Conservation (phyloP, 768 basidiomycete species). For the Macrocybe gigantea region DNA sequence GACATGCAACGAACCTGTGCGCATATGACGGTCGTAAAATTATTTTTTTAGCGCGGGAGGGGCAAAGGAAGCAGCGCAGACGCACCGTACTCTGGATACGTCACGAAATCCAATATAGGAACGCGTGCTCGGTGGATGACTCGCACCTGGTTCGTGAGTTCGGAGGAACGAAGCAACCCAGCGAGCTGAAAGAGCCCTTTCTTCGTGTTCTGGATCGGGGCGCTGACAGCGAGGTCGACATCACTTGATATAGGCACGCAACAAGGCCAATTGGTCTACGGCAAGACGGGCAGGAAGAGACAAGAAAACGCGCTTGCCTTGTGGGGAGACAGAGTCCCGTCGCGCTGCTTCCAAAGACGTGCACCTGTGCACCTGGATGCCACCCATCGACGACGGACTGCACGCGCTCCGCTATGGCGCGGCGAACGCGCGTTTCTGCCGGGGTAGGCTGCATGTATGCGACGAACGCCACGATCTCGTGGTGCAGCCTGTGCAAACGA, state of each 20-base stretch:
- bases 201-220: slow-evolving; percentile 25
- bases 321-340: slow-evolving; percentile 56
- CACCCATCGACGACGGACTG: slow-evolving; percentile 35
- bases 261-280: not conserved
- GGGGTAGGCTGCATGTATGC: slow-evolving; percentile 47
- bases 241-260: slow-evolving; percentile 23
- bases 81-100: slow-evolving; percentile 33
- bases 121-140: slow-evolving; percentile 33
- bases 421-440: slow-evolving; percentile 42
- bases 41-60: too few relatives aligned
- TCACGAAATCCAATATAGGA: slow-evolving; percentile 60
- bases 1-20: slow-evolving; percentile 47
- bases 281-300: not conserved
- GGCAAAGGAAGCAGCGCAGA: not conserved
- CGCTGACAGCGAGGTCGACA: slow-evolving; percentile 19
- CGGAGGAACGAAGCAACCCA: slow-evolving; percentile 32
- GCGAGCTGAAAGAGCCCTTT: slow-evolving; percentile 43
- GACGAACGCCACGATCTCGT: slow-evolving; percentile 56
- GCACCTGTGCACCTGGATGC: slow-evolving; percentile 40
- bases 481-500: slow-evolving; percentile 42
- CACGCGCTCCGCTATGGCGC: slow-evolving; percentile 40
- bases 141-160: slow-evolving; percentile 32
- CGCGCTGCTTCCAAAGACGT: slow-evolving; percentile 57
- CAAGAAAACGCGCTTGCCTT: slow-evolving; percentile 34
- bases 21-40: not conserved